Conservation (phyloP, 2,329 filamentous ascomycete species). For the Fusarium sp. region DNA sequence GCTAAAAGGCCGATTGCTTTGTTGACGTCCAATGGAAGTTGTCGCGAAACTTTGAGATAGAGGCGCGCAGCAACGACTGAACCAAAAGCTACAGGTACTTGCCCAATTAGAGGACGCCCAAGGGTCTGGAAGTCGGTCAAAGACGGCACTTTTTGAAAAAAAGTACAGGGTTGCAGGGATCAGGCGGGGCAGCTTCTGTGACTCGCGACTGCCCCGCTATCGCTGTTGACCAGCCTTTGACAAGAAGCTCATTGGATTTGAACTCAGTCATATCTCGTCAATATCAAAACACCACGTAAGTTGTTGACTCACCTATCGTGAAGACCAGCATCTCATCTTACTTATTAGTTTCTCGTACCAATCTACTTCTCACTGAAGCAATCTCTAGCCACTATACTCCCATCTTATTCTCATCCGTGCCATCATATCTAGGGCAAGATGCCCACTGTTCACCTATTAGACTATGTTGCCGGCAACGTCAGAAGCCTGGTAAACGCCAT, state of each 20-base stretch:
- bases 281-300: constrained; percentile 26
- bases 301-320: constrained; percentile 38
- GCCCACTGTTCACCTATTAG: constrained; percentile 82
- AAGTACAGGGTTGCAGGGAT: constrained; percentile 44
- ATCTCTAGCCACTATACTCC: constrained; percentile 13
- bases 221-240: constrained; percentile 36
- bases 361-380: not conserved
- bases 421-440: constrained; percentile 61
- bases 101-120: constrained; percentile 27
- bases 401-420: constrained; percentile 18
- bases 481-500: constrained; percentile 97
- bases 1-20: constrained; percentile 9
- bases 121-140: constrained; percentile 47
- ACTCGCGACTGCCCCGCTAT: constrained; percentile 45
- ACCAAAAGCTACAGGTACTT: constrained; percentile 25
- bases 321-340: not conserved
- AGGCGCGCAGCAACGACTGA: not conserved
- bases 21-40: constrained; percentile 9
- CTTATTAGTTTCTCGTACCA: not conserved
- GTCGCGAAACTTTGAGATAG: constrained; percentile 14
- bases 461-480: constrained; percentile 97
- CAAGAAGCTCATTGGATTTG: constrained; percentile 30
- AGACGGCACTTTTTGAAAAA: constrained; percentile 44
- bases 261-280: constrained; percentile 37
- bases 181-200: constrained; percentile 47